These are phyloP conservation scores for Neurospora sp. DNA, from an alignment of 495 filamentous ascomycete genomes.

Conservation along the genomic window DNA sequence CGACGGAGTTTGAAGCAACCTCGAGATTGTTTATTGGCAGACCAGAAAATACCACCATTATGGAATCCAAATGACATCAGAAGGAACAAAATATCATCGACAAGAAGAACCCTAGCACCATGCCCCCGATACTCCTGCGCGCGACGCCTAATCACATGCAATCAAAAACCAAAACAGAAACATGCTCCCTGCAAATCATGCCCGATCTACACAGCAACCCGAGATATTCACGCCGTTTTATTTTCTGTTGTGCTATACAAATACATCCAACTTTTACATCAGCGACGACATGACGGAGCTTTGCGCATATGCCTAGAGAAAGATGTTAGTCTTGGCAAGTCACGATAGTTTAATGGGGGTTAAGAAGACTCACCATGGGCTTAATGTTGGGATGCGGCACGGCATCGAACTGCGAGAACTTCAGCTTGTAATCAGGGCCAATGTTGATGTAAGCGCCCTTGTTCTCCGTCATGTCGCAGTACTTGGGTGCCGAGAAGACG, in stretches of 20 bases:
- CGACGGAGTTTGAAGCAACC: not conserved
- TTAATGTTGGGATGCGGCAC: conserved; percentile 91
- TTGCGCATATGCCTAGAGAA: conserved; percentile 62
- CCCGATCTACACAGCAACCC: not conserved
- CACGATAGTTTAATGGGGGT: conserved; percentile 9
- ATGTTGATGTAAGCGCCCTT: conserved; percentile 99
- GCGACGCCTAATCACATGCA: conserved; percentile 9
- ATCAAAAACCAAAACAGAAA: not conserved
- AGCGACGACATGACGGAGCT: conserved; percentile 60
- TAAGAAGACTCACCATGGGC: conserved; percentile 64
- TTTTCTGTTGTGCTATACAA: not conserved
- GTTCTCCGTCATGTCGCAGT: conserved; percentile 96
- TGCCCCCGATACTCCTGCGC: not conserved
- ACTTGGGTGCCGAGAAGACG: conserved; percentile 97
- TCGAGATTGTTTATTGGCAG: not conserved
- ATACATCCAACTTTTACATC: conserved; percentile 24
- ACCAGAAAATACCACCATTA: not conserved
- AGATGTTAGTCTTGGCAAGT: conserved; percentile 5
- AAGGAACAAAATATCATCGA: not conserved
- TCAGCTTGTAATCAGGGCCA: conserved; percentile 79
- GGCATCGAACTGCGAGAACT: conserved; percentile 87
- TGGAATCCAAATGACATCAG: not conserved
- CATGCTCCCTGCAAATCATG: not conserved
- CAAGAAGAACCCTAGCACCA: not conserved
- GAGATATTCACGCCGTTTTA: not conserved